Evolutionary conservation across 2,329 filamentous ascomycete species (phyloP).

Genomic region (Didymella lethalis): DNA sequence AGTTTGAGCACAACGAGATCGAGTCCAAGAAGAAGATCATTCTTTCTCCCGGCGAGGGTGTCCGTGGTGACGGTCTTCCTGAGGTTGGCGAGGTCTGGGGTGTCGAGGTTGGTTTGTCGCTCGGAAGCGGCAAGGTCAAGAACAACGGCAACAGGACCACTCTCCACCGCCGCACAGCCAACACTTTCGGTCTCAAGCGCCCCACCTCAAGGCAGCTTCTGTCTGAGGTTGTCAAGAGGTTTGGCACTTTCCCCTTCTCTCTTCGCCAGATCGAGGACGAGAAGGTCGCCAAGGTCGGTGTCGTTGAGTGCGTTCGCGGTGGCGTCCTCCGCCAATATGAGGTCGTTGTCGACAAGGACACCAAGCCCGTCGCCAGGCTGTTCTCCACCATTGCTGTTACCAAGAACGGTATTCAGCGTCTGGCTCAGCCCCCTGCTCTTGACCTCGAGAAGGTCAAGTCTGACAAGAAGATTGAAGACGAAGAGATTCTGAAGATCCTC

Average conservation of each 20-base stretch:
- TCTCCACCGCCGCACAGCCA: slow-evolving; percentile 89
- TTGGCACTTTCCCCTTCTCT: slow-evolving; percentile 97
- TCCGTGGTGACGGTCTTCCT: slow-evolving; percentile 88
- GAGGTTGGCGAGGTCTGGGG: slow-evolving; percentile 96
- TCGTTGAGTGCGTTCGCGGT: slow-evolving; percentile 93
- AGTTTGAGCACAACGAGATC: slow-evolving; percentile 96
- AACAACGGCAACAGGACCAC: slow-evolving; percentile 83
- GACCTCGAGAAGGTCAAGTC: slow-evolving; percentile 86
- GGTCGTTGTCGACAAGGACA: slow-evolving; percentile 92
- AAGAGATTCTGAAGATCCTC: slow-evolving; percentile 93
- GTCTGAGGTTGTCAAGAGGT: slow-evolving; percentile 96
- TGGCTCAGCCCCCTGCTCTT: slow-evolving; percentile 77
- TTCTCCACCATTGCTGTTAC: slow-evolving; percentile 94
- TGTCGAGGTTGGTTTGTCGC: slow-evolving; percentile 91
- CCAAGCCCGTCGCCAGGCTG: slow-evolving; percentile 80
- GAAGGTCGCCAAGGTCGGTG: slow-evolving; percentile 91
- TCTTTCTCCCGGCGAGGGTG: slow-evolving; percentile 81
- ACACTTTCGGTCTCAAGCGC: slow-evolving; percentile 92
- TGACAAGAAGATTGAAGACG: slow-evolving; percentile 97
- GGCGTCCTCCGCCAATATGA: slow-evolving; percentile 96
- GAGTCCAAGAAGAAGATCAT: slow-evolving; percentile 99
- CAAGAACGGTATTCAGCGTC: slow-evolving; percentile 92
- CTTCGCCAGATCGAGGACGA: slow-evolving; percentile 96
- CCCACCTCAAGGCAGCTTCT: slow-evolving; percentile 91
- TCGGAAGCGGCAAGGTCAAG: slow-evolving; percentile 95